Percentiles rank a stretch among this genome's conserved stretches.
phyloP scores from a whole-genome alignment of 2,329 filamentous ascomycete species.

The Fusarium oligoseptatum region DNA sequence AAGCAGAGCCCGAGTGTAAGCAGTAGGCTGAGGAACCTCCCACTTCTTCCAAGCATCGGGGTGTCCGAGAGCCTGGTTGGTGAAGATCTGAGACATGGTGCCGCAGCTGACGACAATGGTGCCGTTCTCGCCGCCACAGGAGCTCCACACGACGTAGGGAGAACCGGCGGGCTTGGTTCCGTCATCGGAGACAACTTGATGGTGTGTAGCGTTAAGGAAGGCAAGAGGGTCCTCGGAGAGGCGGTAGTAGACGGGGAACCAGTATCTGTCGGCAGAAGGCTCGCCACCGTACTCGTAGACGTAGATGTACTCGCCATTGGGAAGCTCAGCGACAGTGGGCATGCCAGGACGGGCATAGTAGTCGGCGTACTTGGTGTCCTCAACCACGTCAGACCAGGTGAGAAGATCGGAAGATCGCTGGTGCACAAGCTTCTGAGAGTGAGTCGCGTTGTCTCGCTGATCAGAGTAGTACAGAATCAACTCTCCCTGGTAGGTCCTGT shows the following conservation, averaged over 20 bases:
- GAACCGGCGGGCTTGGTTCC: conserved; percentile 54
- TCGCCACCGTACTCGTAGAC: conserved; percentile 72
- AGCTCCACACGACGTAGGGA: conserved; percentile 60
- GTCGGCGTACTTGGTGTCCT: conserved; percentile 71
- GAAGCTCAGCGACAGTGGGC: conserved; percentile 72
- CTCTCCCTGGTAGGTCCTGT: conserved; percentile 66
- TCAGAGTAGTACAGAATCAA: conserved; percentile 79
- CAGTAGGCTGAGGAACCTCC: conserved; percentile 51
- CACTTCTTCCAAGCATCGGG: conserved; percentile 54
- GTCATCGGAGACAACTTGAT: conserved; percentile 51
- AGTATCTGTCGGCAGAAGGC: conserved; percentile 49
- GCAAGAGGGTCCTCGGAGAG: conserved; percentile 54
- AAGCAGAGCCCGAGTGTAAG: conserved; percentile 55
- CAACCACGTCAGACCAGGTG: conserved; percentile 69
- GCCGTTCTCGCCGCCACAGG: conserved; percentile 59
- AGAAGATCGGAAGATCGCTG: conserved; percentile 71
- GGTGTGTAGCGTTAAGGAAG: conserved; percentile 51
- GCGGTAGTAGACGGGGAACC: conserved; percentile 62
- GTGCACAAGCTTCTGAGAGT: conserved; percentile 79
- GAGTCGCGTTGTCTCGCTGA: conserved; percentile 69
- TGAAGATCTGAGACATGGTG: conserved; percentile 55
- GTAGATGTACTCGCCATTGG: conserved; percentile 66
- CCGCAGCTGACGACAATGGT: conserved; percentile 59
- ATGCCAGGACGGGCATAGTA: conserved; percentile 77
- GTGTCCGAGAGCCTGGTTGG: conserved; percentile 57